phyloP scores from a whole-genome alignment of 768 basidiomycete species.

The Lyophyllum shimeji region DNA sequence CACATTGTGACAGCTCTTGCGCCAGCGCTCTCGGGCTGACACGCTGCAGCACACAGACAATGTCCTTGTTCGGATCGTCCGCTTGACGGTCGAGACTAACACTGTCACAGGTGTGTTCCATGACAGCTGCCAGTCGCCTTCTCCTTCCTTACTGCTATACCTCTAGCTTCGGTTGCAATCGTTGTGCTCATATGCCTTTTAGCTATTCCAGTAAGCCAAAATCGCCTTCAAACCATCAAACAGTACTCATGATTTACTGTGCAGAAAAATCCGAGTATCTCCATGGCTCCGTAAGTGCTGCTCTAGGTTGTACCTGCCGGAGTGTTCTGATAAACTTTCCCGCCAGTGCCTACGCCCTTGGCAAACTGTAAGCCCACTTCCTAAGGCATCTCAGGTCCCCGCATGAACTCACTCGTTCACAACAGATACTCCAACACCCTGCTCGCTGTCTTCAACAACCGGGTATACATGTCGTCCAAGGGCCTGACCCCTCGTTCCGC shows the following conservation, averaged over 20 bases:
- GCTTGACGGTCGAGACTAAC: slow-evolving; percentile 16
- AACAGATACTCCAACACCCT: slow-evolving; percentile 15
- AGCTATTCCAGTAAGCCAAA: slow-evolving; percentile 9
- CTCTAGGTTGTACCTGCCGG: not conserved
- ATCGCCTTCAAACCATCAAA: not conserved
- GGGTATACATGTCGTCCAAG: slow-evolving; percentile 11
- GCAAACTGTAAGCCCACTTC: slow-evolving; percentile 9
- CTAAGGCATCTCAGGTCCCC: not conserved
- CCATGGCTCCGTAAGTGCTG: slow-evolving; percentile 13
- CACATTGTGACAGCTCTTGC: slow-evolving; percentile 4
- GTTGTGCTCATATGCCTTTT: slow-evolving; percentile 11
- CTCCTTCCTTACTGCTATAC: not conserved
- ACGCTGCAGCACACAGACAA: slow-evolving; percentile 8
- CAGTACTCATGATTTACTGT: not conserved
- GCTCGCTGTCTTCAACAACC: slow-evolving; percentile 15
- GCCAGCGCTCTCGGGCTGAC: slow-evolving; percentile 7
- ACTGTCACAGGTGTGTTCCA: slow-evolving; percentile 6
- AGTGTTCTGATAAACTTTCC: not conserved
- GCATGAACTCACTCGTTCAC: not conserved
- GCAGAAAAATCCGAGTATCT: slow-evolving; percentile 14
- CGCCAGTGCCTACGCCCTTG: slow-evolving; percentile 13
- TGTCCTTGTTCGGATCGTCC: slow-evolving; percentile 10
- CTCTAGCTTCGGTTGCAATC: slow-evolving; percentile 11
- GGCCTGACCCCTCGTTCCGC: slow-evolving; percentile 1
- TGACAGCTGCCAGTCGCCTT: not conserved